Conservation (phyloP, 2,329 filamentous ascomycete species). For the Zymoseptoria ardabiliae region DNA sequence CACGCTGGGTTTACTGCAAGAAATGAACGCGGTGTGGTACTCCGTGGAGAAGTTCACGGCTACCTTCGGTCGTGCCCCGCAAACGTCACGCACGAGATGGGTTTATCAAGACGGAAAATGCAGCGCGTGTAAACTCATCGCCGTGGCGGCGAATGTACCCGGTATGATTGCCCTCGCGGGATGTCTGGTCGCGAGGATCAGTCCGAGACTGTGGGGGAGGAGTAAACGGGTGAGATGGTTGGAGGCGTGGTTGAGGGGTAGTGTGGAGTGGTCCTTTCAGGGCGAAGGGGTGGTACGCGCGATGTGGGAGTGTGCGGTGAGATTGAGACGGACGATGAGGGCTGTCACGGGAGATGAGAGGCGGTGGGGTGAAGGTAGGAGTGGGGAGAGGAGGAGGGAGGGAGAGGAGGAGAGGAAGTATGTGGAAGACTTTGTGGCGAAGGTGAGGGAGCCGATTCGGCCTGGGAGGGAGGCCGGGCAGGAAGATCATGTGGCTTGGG, state of each 20-base stretch:
- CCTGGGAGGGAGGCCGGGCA: not conserved
- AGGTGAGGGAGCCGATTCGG: not conserved
- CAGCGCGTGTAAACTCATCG: slow-evolving; percentile 17
- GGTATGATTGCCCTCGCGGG: slow-evolving; percentile 16
- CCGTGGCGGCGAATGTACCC: slow-evolving; percentile 8
- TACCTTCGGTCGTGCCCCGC: not conserved
- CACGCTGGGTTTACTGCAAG: slow-evolving; percentile 9
- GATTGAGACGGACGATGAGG: not conserved
- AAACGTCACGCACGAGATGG: not conserved
- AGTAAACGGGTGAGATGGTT: slow-evolving; percentile 22
- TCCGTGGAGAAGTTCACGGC: slow-evolving; percentile 3
- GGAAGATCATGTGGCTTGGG: not conserved
- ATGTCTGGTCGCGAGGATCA: slow-evolving; percentile 18
- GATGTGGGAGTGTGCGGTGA: slow-evolving; percentile 9
- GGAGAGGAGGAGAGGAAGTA: not conserved
- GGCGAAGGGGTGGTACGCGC: not conserved
- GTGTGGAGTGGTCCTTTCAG: not conserved
- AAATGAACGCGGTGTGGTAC: slow-evolving; percentile 13
- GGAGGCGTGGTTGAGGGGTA: slow-evolving; percentile 12
- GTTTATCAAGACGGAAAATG: slow-evolving; percentile 13
- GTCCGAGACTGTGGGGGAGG: slow-evolving; percentile 17
- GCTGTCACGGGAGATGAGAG: not conserved
- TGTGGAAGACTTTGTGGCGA: not conserved
- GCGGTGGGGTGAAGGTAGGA: not conserved
- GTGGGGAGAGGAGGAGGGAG: not conserved